phyloP scores from a whole-genome alignment of 2,329 filamentous ascomycete genomes.

The Harringtonia aguacate region DNA sequence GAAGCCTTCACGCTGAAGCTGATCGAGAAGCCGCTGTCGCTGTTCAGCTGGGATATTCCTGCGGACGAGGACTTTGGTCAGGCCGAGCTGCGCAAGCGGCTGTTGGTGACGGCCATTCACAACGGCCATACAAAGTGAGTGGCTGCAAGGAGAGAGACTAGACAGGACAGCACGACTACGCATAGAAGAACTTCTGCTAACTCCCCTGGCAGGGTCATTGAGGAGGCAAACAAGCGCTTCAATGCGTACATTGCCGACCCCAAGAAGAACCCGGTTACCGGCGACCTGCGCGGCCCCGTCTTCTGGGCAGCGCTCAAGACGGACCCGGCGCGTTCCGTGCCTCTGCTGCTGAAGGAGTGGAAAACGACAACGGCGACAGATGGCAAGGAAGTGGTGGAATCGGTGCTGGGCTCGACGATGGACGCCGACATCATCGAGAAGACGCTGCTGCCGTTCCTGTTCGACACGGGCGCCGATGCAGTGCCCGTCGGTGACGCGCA shows the following conservation, averaged over 20 bases:
- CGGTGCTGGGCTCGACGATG: conserved; percentile 64
- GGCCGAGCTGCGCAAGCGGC: conserved; percentile 69
- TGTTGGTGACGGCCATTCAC: conserved; percentile 65
- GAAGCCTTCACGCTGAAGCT: conserved; percentile 72
- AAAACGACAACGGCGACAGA: conserved; percentile 74
- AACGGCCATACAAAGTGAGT: conserved; percentile 69
- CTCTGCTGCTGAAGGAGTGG: conserved; percentile 77
- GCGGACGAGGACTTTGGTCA: conserved; percentile 70
- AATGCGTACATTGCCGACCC: conserved; percentile 63
- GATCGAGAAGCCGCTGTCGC: conserved; percentile 61
- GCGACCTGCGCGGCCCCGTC: conserved; percentile 68
- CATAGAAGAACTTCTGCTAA: too few species aligned
- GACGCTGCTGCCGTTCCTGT: conserved; percentile 68
- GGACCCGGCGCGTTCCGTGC: conserved; percentile 58
- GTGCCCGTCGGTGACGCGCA: conserved; percentile 84
- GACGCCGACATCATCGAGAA: conserved; percentile 54
- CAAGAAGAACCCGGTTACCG: conserved; percentile 61
- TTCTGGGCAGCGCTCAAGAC: conserved; percentile 67
- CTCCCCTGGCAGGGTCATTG: conserved; percentile 50
- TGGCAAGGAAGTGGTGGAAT: conserved; percentile 77
- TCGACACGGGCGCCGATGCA: conserved; percentile 46
- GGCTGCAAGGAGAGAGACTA: too few species aligned
- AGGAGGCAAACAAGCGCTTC: conserved; percentile 71
- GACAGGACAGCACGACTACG: too few species aligned
- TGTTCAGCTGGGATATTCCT: conserved; percentile 79